These are phyloP conservation scores for Saitozyma sp. DNA, from an alignment of 768 basidiomycete species.

Conservation along the genomic window DNA sequence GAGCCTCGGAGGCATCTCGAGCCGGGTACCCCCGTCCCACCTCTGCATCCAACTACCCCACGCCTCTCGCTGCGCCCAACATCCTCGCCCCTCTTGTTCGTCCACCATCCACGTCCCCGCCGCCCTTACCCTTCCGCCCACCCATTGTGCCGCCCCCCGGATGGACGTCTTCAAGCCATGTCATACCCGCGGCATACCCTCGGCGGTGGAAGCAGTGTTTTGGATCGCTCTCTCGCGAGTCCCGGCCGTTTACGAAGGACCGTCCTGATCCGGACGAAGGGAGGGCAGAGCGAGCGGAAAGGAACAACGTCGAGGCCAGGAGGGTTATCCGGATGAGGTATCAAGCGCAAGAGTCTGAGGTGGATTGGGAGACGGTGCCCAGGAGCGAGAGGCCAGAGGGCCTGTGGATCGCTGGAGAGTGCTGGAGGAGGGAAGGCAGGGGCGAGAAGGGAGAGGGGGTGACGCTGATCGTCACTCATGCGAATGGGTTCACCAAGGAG, in stretches of 20 bases:
- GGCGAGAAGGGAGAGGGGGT: conserved; percentile 55
- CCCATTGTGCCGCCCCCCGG: background rate
- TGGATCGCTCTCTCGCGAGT: conserved; percentile 13
- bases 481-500: conserved; percentile 88
- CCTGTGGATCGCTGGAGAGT: conserved; percentile 21
- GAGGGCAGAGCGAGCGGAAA: conserved; percentile 16
- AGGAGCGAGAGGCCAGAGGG: conserved; percentile 3
- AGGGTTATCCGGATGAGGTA: conserved; percentile 4
- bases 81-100: conserved; percentile 7
- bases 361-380: conserved; percentile 2
- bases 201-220: conserved; percentile 4
- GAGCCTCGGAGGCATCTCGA: no score
- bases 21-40: no score
- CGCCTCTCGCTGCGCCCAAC: background rate
- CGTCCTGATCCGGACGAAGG: conserved; percentile 12
- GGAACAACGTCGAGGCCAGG: conserved; percentile 13
- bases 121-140: conserved; percentile 2
- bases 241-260: conserved; percentile 12
- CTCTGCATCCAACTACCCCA: no score
- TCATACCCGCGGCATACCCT: conserved; percentile 28
- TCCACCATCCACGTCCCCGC: conserved; percentile 8
- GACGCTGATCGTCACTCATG: conserved; percentile 76
- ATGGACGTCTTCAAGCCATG: conserved; percentile 11
- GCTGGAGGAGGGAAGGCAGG: conserved; percentile 19
- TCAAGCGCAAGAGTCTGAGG: conserved; percentile 5